These are phyloP conservation scores for Malus hybrid DNA, from an alignment of 331 rosid genomes.

Conservation along the genomic window DNA sequence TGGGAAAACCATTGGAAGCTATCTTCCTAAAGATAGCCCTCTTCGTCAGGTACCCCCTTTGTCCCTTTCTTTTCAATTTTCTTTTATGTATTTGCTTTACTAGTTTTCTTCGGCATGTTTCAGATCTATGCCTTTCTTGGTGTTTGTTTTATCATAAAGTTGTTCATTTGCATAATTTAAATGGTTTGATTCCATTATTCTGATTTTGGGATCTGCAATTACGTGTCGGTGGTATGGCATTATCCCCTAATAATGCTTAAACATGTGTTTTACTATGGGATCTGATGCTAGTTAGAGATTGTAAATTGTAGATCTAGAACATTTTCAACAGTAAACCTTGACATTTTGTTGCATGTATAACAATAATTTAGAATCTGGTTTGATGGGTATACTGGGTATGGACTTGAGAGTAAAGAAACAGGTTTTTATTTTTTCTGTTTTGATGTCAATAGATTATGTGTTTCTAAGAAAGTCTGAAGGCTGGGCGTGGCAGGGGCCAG, in stretches of 20 bases:
- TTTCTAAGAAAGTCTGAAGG: neutral
- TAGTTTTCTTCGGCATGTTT: neutral
- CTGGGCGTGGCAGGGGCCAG: neutral
- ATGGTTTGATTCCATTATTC: neutral
- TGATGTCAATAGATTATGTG: too few species aligned
- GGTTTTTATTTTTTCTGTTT: too few species aligned
- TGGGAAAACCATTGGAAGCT: constrained; percentile 89
- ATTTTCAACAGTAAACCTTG: neutral
- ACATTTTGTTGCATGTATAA: neutral
- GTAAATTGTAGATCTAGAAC: neutral
- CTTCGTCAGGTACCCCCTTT: constrained; percentile 62
- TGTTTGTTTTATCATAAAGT: neutral
- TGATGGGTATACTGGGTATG: neutral
- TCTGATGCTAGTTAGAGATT: neutral
- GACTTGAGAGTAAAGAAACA: neutral
- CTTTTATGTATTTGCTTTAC: neutral
- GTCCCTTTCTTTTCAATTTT: neutral
- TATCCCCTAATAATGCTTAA: neutral
- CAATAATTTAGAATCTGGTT: neutral
- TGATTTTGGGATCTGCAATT: neutral
- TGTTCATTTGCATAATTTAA: neutral
- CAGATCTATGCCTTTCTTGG: constrained; percentile 25
- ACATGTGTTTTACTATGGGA: neutral
- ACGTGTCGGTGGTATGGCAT: neutral
- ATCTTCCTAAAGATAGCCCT: constrained; percentile 85